Evolutionary conservation across 768 basidiomycete species (phyloP).

Genomic region (Mycena latifolia): DNA sequence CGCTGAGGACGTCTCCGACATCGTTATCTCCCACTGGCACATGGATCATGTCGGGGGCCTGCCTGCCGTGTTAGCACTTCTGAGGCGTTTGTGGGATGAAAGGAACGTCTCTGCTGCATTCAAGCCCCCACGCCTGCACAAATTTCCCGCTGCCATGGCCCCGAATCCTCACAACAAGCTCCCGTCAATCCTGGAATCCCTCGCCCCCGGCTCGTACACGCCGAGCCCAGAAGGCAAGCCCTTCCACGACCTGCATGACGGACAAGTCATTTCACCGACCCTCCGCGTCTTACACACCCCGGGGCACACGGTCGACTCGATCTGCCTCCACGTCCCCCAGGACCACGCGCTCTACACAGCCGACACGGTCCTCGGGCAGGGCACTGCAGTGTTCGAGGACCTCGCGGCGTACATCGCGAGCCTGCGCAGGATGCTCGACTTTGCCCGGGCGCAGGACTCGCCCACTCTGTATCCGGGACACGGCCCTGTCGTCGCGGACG

Average conservation of each 20-base stretch:
- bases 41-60: conserved; percentile 88
- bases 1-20: conserved; percentile 81
- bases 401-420: conserved; percentile 77
- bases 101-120: conserved; percentile 61
- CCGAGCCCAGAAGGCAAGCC: conserved; percentile 55
- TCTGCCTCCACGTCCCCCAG: conserved; percentile 76
- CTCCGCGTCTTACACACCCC: conserved; percentile 87
- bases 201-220: conserved; percentile 60
- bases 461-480: conserved; percentile 86
- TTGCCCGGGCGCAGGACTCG: conserved; percentile 43
- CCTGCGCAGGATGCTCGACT: conserved; percentile 69
- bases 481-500: conserved; percentile 81
- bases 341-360: conserved; percentile 89
- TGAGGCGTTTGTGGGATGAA: conserved; percentile 73
- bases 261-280: conserved; percentile 61
- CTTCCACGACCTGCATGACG: conserved; percentile 72
- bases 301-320: conserved; percentile 91
- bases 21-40: conserved; percentile 94
- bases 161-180: conserved; percentile 47
- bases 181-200: conserved; percentile 52
- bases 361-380: conserved; percentile 92
- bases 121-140: conserved; percentile 80
- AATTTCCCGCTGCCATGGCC: conserved; percentile 60
- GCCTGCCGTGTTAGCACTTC: conserved; percentile 73
- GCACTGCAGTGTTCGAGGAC: conserved; percentile 91